Evolutionary conservation across 2,329 filamentous ascomycete genomes (phyloP), one percentile per base, ranked within the genome.

Genomic region (Colletotrichum zoysiae): DNA sequence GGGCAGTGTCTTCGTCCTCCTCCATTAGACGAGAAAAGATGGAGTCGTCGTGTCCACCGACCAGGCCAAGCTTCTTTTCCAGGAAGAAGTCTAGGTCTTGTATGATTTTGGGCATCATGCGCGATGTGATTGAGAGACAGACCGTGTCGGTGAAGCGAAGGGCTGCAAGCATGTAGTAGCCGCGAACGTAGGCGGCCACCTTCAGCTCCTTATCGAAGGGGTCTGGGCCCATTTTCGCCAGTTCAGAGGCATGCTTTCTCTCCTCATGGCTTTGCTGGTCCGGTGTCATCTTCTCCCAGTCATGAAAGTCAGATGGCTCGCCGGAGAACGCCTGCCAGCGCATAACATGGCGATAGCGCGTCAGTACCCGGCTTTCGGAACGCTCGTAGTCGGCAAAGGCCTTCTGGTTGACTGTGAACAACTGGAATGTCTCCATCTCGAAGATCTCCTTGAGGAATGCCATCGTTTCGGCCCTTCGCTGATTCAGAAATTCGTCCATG

Each of bases 131-230:
- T 59, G 85, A 82, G 33, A 88, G 82, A 1, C 84, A 81, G 8
- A 85, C 81, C 2, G 81, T 79, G 67, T 95, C 92, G 0, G 89
- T 84, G 75, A 94, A 92, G 1, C 92, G 87, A 44, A 85, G 81
- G 0, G 89, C 87, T 0, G 92, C 91, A 5, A 91, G 87, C 58
- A 88, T 85, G 77, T 95, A 95, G 78, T 94, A 95, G 0, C 88
- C 91, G 0, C 91, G 84, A 56, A 93, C 86, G 5, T 89, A 89
- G 0, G 90, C 85, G 0, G 92, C 87, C 0, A 92, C 88, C 11
- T 86, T 83, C 0, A 95, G 79, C 76, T 94, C 92, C 0, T 82
- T 79, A 1, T 83, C 78, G 74, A 89, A 94, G 0, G 84, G 83
- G 75, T 94, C 92, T 0, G 82, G 78, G 0, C 86, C 86, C 14